Evolutionary conservation across 345 rosid species (phyloP).

Genomic region (Garcia nutans): DNA sequence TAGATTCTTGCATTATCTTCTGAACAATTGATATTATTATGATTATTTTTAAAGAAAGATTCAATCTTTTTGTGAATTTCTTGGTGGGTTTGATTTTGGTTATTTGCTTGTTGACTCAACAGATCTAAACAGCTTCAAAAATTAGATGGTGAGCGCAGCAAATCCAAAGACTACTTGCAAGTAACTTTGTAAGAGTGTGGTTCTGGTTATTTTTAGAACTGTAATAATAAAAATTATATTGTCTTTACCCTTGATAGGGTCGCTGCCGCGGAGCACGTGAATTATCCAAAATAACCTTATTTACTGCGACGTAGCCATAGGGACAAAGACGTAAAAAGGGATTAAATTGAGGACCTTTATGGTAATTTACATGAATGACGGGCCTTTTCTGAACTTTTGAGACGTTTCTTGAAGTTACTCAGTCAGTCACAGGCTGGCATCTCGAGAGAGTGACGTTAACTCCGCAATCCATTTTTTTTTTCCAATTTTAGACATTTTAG

Average conservation of each 20-base stretch:
- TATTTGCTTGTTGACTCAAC: constrained; percentile 18
- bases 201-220: no score
- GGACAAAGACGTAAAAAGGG: no score
- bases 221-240: no score
- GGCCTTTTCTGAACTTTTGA: not conserved
- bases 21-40: not conserved
- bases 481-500: not conserved
- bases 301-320: no score
- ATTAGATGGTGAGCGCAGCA: not conserved
- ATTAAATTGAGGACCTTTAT: no score
- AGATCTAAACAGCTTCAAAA: constrained; percentile 4
- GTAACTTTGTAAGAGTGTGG: not conserved
- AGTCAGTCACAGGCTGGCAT: constrained; percentile 33
- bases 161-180: no score
- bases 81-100: constrained; percentile 13
- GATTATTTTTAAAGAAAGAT: not conserved
- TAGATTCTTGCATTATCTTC: constrained; percentile 73
- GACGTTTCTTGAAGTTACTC: constrained; percentile 11
- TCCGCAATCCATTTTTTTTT: not conserved
- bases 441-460: constrained; percentile 23
- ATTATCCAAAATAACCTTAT: no score
- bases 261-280: no score
- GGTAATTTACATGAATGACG: no score
- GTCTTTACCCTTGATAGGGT: no score
- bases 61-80: not conserved